Evolutionary conservation across 2,329 filamentous ascomycete species (phyloP).

Genomic region (Alternaria consortialis): DNA sequence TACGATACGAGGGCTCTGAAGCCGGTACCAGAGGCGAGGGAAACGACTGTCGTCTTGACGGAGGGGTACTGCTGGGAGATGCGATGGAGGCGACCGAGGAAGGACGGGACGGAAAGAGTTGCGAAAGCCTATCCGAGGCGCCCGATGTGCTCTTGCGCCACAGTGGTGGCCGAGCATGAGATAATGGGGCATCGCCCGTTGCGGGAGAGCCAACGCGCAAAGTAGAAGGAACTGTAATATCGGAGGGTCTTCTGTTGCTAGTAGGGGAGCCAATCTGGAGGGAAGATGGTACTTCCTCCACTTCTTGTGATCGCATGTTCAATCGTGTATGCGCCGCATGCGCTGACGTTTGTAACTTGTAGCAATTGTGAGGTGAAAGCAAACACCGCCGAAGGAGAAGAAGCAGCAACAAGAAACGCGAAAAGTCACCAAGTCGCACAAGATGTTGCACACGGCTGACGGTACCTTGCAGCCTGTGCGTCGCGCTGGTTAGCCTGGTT

Average conservation of each 20-base stretch:
- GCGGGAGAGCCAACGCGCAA: slow-evolving; percentile 45
- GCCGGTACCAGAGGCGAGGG: slow-evolving; percentile 42
- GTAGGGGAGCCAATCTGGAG: slow-evolving; percentile 44
- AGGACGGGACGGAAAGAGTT: slow-evolving; percentile 49
- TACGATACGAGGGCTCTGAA: slow-evolving; percentile 39
- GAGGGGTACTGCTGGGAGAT: slow-evolving; percentile 24
- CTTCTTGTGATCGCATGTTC: slow-evolving; percentile 16
- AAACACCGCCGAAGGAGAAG: neutral
- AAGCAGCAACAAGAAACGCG: neutral
- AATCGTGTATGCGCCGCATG: slow-evolving; percentile 1
- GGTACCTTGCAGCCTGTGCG: slow-evolving; percentile 25
- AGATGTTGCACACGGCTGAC: slow-evolving; percentile 22
- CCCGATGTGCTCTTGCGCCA: slow-evolving; percentile 41
- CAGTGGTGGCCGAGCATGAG: slow-evolving; percentile 34
- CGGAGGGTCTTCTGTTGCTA: slow-evolving; percentile 27
- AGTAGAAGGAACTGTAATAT: slow-evolving; percentile 35
- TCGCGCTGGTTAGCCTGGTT: slow-evolving; percentile 26
- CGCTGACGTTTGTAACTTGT: neutral
- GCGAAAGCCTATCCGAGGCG: slow-evolving; percentile 46
- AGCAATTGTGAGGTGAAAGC: neutral
- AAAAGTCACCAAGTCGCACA: slow-evolving; percentile 1
- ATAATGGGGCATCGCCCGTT: slow-evolving; percentile 20
- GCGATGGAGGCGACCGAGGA: slow-evolving; percentile 37
- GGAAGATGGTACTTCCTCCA: slow-evolving; percentile 42
- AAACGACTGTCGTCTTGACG: slow-evolving; percentile 40